Evolutionary conservation across 768 basidiomycete species (phyloP), one percentile per base, ranked within the genome.

Genomic region (Hysterangium stoloniferum): DNA sequence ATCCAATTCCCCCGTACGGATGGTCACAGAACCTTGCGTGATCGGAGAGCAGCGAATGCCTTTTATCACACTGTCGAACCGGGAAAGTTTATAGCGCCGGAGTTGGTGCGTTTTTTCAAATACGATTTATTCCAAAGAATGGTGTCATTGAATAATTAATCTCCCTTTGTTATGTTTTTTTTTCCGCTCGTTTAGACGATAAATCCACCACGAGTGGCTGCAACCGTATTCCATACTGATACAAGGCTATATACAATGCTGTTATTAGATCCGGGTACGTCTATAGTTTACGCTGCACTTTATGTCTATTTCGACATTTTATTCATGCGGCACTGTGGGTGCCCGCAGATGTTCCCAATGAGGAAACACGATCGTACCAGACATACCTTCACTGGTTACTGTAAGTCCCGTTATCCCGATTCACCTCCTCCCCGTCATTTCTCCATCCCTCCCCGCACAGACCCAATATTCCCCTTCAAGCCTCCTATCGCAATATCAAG

Each of bases 321-420:
- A n/a, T n/a, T 8, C 20, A 4, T 41, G 4, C 28, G 3, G 28
- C 17, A 41, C 28, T 41, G 12, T 17, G 13, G 11, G 9, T 12
- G 22, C 19, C 27, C 37, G 3, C 59, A 88, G 92, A 98, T 64
- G 79, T 90, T 11, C 95, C 95, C n/a, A 75, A 91, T 56, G 76
- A 79, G 50, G 71, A 69, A 25, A 78, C 70, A 31, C 68, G 74
- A 56, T 70, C 81, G 0, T 97, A 76, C 68, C 79, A 76, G 35
- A 75, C 80, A 1, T 91, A 77, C 63, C 71, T 92, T 25, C 92
- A 95, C 66, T 93, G 89, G 87, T 67, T 94, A 57, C 77, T 86
- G 88, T 91, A 62, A 57, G 83, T 66, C 11, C 34, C 37, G 22
- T 47, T 29, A 49, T 43, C 56, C 47, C 19, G 20, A 20, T 57